These are phyloP conservation scores for Kodamaea kakaduensis DNA, from an alignment of 805 yeast species.

Conservation along the genomic window DNA sequence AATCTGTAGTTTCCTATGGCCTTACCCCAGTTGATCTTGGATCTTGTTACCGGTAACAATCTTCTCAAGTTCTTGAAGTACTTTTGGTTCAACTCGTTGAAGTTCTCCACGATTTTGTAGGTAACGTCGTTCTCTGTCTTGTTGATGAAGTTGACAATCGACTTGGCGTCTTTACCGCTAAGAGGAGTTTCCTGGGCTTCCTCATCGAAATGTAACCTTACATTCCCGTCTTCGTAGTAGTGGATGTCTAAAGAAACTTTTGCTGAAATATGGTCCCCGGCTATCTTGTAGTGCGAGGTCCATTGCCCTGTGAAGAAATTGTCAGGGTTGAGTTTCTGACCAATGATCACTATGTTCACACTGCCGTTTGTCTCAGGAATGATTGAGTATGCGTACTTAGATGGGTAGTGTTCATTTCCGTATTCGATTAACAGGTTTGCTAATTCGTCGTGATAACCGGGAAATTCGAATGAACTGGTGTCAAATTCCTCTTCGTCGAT, in stretches of 20 bases:
- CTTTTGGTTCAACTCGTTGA: conserved; percentile 69
- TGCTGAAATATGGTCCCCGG: conserved; percentile 43
- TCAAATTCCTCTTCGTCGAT: conserved; percentile 49
- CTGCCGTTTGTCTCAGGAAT: conserved; percentile 30
- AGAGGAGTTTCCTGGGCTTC: conserved; percentile 19
- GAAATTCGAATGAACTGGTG: conserved; percentile 20
- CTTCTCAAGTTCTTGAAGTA: conserved; percentile 84
- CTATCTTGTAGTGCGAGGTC: conserved; percentile 60
- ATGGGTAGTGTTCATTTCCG: conserved; percentile 64
- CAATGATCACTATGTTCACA: conserved; percentile 57
- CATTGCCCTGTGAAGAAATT: conserved; percentile 91
- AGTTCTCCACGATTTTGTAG: conserved; percentile 53
- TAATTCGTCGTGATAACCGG: conserved; percentile 26
- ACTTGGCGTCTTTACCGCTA: conserved; percentile 27
- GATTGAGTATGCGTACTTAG: conserved; percentile 43
- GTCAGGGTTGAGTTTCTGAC: conserved; percentile 64
- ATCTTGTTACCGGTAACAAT: conserved; percentile 85
- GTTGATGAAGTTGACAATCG: conserved; percentile 46
- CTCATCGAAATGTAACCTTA: conserved; percentile 55
- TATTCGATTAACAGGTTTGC: conserved; percentile 43
- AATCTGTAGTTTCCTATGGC: conserved; percentile 85
- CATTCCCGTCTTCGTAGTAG: conserved; percentile 95
- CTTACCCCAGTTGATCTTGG: conserved; percentile 92
- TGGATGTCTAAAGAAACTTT: conserved; percentile 69
- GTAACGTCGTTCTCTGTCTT: conserved; percentile 59